A percentile compares a stretch with the other conserved stretches of the same genome.
Evolutionary conservation across 1,284 basidiomycete genomes (phyloP).

Genomic region (Puccinia brachypodii): DNA sequence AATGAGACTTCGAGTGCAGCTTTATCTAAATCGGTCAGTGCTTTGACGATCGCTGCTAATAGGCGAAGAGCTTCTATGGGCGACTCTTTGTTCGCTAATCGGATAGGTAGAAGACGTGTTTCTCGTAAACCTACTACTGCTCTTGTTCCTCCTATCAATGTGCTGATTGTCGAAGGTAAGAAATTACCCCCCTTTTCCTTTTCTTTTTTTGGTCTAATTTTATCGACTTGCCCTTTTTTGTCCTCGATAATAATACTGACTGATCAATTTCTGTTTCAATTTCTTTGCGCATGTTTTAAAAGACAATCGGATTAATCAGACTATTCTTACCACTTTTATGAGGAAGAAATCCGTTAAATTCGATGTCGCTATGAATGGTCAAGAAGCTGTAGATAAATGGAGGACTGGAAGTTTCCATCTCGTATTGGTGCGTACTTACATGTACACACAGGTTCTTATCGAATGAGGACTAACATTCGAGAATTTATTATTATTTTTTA

Average conservation of each 20-base stretch:
- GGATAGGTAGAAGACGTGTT: background rate
- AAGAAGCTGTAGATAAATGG: conserved; percentile 97
- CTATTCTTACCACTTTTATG: conserved; percentile 93
- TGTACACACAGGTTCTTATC: background rate
- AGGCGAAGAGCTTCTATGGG: conserved; percentile 3
- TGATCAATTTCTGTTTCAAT: conserved; percentile 48
- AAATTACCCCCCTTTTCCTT: conserved; percentile 47
- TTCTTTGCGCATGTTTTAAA: conserved; percentile 9
- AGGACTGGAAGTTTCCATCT: conserved; percentile 88
- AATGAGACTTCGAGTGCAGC: background rate
- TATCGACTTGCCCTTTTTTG: conserved; percentile 1
- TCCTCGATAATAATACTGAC: too few species aligned
- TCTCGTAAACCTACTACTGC: conserved; percentile 32
- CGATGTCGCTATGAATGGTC: conserved; percentile 89
- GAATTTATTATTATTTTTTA: conserved; percentile 56
- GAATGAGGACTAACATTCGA: background rate
- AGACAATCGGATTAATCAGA: conserved; percentile 99
- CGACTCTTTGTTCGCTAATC: conserved; percentile 7
- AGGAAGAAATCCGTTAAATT: conserved; percentile 93
- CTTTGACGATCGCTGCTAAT: background rate
- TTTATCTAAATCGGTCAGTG: background rate
- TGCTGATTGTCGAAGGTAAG: conserved; percentile 88
- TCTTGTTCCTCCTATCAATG: conserved; percentile 82
- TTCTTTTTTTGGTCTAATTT: background rate
- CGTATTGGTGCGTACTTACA: conserved; percentile 71